A percentile compares a stretch with the other conserved stretches of the same genome.
Evolutionary conservation across 345 rosid species (phyloP).

Genomic region (Citrus inodora): DNA sequence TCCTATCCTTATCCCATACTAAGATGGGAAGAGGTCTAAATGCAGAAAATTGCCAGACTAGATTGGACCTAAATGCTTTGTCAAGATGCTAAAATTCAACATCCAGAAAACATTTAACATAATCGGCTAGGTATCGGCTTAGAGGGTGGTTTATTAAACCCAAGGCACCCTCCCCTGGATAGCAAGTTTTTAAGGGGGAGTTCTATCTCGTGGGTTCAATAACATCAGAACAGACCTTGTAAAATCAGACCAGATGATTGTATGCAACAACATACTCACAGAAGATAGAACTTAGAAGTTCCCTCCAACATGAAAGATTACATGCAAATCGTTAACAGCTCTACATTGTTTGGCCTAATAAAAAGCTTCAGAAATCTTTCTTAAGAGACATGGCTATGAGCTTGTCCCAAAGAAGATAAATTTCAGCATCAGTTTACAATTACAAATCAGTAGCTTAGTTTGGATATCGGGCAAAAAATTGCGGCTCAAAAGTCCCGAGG

Average conservation of each 20-base stretch:
- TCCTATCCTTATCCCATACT: background rate
- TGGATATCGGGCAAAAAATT: slow-evolving; percentile 3
- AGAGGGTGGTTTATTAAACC: too few species aligned
- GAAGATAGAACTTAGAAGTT: background rate
- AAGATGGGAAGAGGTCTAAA: background rate
- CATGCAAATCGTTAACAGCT: background rate
- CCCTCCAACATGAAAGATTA: background rate
- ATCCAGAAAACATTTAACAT: background rate
- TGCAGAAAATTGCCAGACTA: background rate
- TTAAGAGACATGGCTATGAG: background rate
- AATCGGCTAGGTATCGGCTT: too few species aligned
- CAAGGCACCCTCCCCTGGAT: too few species aligned
- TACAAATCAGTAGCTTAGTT: background rate
- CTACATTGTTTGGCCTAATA: background rate
- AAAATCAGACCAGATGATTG: background rate
- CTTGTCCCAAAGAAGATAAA: background rate
- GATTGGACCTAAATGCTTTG: background rate
- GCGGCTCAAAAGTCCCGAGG: background rate
- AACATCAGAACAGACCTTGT: background rate
- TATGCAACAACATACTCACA: background rate
- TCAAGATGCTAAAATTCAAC: background rate
- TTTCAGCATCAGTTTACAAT: background rate
- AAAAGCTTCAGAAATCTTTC: background rate
- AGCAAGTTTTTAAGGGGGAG: too few species aligned
- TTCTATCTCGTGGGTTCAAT: too few species aligned